Evolutionary conservation across 495 filamentous ascomycete genomes (phyloP).

Genomic region (Aeminium ludgeri): DNA sequence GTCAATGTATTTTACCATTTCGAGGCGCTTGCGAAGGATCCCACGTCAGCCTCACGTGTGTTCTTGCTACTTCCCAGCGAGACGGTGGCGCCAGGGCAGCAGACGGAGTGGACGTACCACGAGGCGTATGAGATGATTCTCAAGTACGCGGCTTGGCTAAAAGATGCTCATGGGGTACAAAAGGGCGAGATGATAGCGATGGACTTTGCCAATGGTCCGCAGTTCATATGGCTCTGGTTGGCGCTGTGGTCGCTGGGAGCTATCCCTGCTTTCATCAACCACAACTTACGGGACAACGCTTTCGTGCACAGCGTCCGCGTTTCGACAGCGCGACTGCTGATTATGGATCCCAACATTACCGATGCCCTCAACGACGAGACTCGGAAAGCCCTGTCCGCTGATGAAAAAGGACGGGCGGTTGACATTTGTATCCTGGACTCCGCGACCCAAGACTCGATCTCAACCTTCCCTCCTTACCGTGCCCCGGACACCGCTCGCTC

Average conservation of each 20-base stretch:
- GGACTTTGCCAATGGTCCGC: conserved; percentile 72
- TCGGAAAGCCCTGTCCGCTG: conserved; percentile 26
- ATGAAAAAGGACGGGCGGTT: conserved; percentile 6
- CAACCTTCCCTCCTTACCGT: conserved; percentile 21
- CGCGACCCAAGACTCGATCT: too few species aligned
- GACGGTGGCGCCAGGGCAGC: conserved; percentile 27
- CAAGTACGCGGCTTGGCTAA: conserved; percentile 71
- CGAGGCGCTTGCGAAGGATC: conserved; percentile 46
- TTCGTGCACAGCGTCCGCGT: conserved; percentile 63
- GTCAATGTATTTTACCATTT: conserved; percentile 67
- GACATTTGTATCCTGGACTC: neutral
- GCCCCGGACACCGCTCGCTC: conserved; percentile 44
- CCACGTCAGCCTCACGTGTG: conserved; percentile 35
- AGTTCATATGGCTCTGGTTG: conserved; percentile 67
- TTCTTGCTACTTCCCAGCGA: conserved; percentile 46
- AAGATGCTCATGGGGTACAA: conserved; percentile 48
- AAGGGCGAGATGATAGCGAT: conserved; percentile 73
- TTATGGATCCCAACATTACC: conserved; percentile 42
- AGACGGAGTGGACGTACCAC: conserved; percentile 62
- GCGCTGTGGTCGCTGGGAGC: conserved; percentile 83
- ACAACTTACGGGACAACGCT: conserved; percentile 63
- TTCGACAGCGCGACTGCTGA: conserved; percentile 48
- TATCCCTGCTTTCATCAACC: conserved; percentile 86
- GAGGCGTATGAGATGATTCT: conserved; percentile 59
- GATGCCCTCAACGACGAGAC: conserved; percentile 40